Percentiles rank a stretch among this genome's conserved stretches.
Evolutionary conservation across 495 filamentous ascomycete species (phyloP).

Genomic region (Chaetomidium leptoderma): DNA sequence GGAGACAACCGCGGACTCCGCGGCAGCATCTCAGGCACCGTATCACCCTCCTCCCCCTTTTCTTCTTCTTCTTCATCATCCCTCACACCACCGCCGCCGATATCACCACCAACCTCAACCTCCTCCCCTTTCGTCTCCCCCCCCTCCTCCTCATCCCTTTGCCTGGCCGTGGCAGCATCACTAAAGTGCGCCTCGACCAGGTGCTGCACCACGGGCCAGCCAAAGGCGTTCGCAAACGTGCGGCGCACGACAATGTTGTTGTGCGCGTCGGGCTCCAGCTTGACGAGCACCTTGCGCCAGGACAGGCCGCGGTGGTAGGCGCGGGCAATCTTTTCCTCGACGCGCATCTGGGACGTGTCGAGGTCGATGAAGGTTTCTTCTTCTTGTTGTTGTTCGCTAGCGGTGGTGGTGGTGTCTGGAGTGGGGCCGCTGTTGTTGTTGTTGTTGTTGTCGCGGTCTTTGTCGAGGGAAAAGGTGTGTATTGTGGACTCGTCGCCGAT

Average conservation of each 20-base stretch:
- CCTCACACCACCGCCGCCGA: not conserved
- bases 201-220: slow-evolving; percentile 94
- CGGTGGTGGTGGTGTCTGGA: not conserved
- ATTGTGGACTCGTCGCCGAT: slow-evolving; percentile 8
- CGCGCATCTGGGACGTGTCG: slow-evolving; percentile 64
- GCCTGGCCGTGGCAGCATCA: slow-evolving; percentile 55
- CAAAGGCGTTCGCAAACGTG: slow-evolving; percentile 95
- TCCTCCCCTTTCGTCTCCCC: slow-evolving; percentile 31
- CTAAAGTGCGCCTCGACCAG: slow-evolving; percentile 90
- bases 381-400: not conserved
- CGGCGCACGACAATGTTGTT: slow-evolving; percentile 96
- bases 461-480: slow-evolving; percentile 20
- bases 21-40: slow-evolving; percentile 11
- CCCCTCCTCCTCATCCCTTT: slow-evolving; percentile 54
- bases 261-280: slow-evolving; percentile 93
- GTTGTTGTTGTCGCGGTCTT: too few species aligned
- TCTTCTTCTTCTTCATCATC: slow-evolving; percentile 15
- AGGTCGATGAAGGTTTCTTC: slow-evolving; percentile 33
- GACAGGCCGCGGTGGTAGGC: slow-evolving; percentile 86
- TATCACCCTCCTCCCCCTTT: slow-evolving; percentile 2
- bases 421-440: slow-evolving; percentile 27
- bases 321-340: slow-evolving; percentile 95
- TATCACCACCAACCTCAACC: not conserved
- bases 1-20: not conserved
- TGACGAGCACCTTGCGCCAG: slow-evolving; percentile 95